These are phyloP conservation scores for Sporobolomyces pararoseus DNA, from an alignment of 768 basidiomycete genomes.

Conservation along the genomic window DNA sequence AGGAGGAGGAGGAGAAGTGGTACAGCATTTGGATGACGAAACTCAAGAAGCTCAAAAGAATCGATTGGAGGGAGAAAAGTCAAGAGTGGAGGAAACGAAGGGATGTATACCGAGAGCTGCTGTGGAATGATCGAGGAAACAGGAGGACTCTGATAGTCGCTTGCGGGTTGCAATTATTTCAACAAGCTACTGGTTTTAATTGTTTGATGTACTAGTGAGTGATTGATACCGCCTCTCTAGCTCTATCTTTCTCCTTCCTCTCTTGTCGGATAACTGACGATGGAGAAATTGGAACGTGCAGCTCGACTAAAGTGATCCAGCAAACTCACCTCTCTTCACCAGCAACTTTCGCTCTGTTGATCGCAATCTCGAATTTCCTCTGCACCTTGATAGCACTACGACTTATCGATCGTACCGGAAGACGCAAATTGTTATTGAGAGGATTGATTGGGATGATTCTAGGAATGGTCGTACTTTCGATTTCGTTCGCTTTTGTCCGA, in stretches of 20 bases:
- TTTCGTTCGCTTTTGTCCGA: constrained; percentile 36
- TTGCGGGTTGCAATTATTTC: constrained; percentile 32
- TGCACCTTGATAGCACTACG: constrained; percentile 37
- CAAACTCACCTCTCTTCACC: constrained; percentile 28
- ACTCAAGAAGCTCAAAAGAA: background rate
- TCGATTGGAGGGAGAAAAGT: background rate
- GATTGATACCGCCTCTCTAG: no score
- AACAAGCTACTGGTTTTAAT: constrained; percentile 37
- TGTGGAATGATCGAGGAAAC: constrained; percentile 32
- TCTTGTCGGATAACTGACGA: no score
- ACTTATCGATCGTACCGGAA: constrained; percentile 32
- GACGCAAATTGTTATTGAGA: constrained; percentile 29
- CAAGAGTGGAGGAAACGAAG: no score
- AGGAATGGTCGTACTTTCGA: constrained; percentile 32
- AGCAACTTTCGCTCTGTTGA: constrained; percentile 31
- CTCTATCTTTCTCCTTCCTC: background rate
- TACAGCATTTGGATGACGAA: background rate
- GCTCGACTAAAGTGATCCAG: constrained; percentile 35
- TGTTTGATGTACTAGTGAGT: constrained; percentile 35
- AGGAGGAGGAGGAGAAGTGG: background rate
- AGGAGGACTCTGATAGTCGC: constrained; percentile 35
- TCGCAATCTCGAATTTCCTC: constrained; percentile 40
- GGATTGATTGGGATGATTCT: constrained; percentile 35
- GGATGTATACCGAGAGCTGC: background rate
- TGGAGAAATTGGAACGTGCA: background rate